These are phyloP conservation scores for Begonia fuchsioides DNA, from an alignment of 306 rosid species.

Conservation along the genomic window DNA sequence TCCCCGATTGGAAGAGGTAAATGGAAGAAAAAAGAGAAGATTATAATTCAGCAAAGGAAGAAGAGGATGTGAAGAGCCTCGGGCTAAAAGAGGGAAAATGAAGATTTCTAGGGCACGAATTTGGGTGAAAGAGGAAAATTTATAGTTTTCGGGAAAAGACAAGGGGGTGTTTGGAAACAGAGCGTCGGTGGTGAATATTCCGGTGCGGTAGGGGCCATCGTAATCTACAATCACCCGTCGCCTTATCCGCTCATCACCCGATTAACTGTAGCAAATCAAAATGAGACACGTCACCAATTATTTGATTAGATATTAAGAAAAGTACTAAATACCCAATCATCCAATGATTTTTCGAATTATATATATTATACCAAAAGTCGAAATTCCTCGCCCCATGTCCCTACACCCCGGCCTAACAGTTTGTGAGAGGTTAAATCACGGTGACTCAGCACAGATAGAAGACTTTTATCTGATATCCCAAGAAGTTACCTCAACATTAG, in stretches of 20 bases:
- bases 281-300: too few relatives aligned
- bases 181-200: conserved; percentile 58
- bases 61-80: conserved; percentile 28
- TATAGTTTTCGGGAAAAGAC: conserved; percentile 99
- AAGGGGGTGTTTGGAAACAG: conserved; percentile 16
- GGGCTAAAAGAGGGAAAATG: conserved; percentile 37
- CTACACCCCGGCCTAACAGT: too few relatives aligned
- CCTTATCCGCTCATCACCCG: conserved; percentile 25
- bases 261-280: too few relatives aligned
- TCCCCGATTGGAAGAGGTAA: conserved; percentile 7
- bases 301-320: too few relatives aligned
- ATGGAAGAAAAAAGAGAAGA: conserved; percentile 1
- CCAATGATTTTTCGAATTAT: too few relatives aligned
- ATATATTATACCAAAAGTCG: too few relatives aligned
- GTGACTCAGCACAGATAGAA: too few relatives aligned
- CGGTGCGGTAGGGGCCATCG: conserved; percentile 31
- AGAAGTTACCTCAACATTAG: too few relatives aligned
- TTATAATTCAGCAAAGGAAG: conserved; percentile 17
- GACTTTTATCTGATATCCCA: too few relatives aligned
- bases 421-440: too few relatives aligned
- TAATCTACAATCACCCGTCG: conserved; percentile 20
- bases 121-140: conserved; percentile 38
- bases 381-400: too few relatives aligned
- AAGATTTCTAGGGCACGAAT: conserved; percentile 68
- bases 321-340: too few relatives aligned